Base-by-base conservation (phyloP, 2,329 filamentous ascomycete species). In the Fusarium sambucinum region DNA sequence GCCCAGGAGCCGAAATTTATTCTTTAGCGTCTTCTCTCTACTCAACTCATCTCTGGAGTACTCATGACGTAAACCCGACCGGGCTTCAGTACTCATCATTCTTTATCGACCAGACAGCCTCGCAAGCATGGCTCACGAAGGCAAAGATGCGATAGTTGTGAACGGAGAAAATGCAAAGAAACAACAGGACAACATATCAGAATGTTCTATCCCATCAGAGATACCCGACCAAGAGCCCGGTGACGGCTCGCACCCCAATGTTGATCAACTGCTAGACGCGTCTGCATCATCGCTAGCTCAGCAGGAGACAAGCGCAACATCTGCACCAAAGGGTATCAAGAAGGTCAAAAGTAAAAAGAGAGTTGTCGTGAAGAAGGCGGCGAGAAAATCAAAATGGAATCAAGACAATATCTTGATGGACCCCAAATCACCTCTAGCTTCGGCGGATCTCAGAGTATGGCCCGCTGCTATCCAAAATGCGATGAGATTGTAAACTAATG, bases 401-500 rank as follows among this genome's bases (percentile, higher is more conserved):
- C 65, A 75, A 5, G 76, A 79, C 16, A 77, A 71, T 17, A 75
- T 81, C 23, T 66, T 81, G 19, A 77, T 74, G 12, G 75, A 81
- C 45, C 63, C 74, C 2, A 80, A 77, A 29, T 82, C 80, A 3
- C 80, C 80, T 27, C 66, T 82, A 2, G 80, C 79, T 17, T 74
- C 69, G 17, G 78, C 78, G 8, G 78, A 82, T 55, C 65, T 82
- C 13, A 72, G 80, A 53, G 80, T 81, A 56, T 48, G 55, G 16
- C 45, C 6, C 29, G 8, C 10, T 9, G 16, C 13, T 47, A 17
- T 25, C 17, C 8, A 21, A 23, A n/a, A 7, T 25, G 9, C 35
- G 21, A 33, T 21, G 14, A 27, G 27, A 19, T 55, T 54, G 56
- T 53, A 25, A 45, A 56, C 23, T 27, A 46, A 55, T 10, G 21